Conservation (phyloP, 192 early-diverging fungal genomes). For the Rhizophagus prolifer region DNA sequence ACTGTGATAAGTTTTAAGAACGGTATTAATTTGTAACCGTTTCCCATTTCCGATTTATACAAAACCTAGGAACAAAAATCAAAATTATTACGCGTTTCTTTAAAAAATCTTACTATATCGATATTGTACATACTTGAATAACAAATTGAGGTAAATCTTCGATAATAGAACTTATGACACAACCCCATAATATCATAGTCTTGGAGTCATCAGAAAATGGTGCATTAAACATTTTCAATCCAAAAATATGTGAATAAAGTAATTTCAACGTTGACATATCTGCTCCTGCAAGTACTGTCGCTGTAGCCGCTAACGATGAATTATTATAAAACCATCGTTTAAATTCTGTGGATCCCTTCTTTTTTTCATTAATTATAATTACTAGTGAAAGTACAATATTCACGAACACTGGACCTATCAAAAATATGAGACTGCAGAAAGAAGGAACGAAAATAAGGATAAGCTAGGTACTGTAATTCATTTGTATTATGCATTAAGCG, state of each 20-base stretch:
- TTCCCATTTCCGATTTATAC: background rate
- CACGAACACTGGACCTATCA: background rate
- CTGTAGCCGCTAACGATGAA: background rate
- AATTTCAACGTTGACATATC: background rate
- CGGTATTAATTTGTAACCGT: background rate
- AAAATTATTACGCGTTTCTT: background rate
- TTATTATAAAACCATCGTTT: background rate
- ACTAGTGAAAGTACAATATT: background rate
- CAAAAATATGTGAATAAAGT: background rate
- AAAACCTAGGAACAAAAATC: background rate
- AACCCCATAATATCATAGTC: background rate
- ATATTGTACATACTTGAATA: background rate
- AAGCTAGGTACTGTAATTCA: background rate
- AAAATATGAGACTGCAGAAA: background rate
- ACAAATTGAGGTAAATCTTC: constrained; percentile 15
- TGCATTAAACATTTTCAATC: background rate
- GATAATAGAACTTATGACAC: background rate
- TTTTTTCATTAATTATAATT: background rate
- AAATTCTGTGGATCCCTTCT: background rate
- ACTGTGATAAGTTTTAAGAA: background rate
- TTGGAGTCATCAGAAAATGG: background rate
- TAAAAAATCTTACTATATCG: background rate
- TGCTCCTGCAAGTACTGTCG: background rate
- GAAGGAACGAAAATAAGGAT: background rate
- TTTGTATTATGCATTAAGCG: background rate